phyloP scores from a whole-genome alignment of 768 basidiomycete species.

The Psilocybe tampanensis region DNA sequence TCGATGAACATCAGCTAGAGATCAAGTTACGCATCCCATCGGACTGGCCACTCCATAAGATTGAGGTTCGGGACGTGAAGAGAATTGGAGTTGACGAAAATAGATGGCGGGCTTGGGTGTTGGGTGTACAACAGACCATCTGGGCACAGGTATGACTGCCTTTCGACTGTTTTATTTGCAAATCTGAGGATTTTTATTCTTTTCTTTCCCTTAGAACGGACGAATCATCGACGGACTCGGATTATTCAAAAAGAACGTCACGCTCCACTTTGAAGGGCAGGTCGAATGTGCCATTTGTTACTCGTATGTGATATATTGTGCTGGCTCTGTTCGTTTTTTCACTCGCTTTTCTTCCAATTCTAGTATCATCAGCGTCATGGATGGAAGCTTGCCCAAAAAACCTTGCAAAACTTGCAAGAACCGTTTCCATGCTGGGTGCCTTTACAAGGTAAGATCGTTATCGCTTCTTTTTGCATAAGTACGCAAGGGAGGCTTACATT shows the following conservation, averaged over 20 bases:
- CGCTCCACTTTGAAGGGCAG: conserved; percentile 92
- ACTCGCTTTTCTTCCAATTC: not conserved
- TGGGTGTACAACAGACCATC: conserved; percentile 89
- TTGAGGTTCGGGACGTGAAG: conserved; percentile 86
- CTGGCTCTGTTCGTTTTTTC: not conserved
- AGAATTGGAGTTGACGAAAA: conserved; percentile 88
- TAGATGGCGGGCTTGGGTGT: conserved; percentile 91
- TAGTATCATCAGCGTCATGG: conserved; percentile 90
- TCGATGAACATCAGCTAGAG: conserved; percentile 95
- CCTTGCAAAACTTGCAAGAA: conserved; percentile 96
- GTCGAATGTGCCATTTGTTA: conserved; percentile 97
- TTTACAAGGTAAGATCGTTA: conserved; percentile 73
- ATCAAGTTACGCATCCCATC: conserved; percentile 81
- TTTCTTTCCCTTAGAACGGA: conserved; percentile 73
- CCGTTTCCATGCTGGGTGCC: conserved; percentile 87
- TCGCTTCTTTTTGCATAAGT: not conserved
- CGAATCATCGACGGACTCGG: conserved; percentile 85
- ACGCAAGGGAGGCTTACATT: not conserved
- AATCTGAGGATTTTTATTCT: not conserved
- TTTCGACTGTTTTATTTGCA: not conserved
- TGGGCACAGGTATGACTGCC: conserved; percentile 72
- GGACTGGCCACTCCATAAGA: conserved; percentile 88
- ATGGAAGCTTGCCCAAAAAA: conserved; percentile 85
- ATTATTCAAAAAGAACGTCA: conserved; percentile 93
- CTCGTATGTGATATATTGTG: conserved; percentile 58